A percentile compares a stretch with the other conserved stretches of the same genome.
Evolutionary conservation across 441 rosid genomes (phyloP).

Genomic region (Populus hybrid): DNA sequence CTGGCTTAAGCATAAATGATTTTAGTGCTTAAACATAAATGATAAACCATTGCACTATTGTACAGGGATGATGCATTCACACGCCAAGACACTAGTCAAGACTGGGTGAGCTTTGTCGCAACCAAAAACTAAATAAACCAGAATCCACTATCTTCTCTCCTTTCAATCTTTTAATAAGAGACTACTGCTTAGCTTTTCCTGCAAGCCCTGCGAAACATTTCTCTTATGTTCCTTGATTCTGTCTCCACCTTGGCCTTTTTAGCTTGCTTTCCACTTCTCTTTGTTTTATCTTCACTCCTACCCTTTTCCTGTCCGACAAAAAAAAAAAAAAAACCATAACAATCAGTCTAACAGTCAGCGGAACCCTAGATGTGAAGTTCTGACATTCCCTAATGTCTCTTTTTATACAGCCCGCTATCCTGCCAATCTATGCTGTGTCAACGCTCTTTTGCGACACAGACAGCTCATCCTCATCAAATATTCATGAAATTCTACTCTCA

Average conservation of each 20-base stretch:
- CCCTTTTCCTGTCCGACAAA: slow-evolving; percentile 34
- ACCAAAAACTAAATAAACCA: not conserved
- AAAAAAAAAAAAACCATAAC: not conserved
- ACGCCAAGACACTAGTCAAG: not conserved
- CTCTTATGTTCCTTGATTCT: slow-evolving; percentile 73
- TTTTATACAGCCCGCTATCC: not conserved
- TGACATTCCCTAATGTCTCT: not conserved
- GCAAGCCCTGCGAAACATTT: slow-evolving; percentile 81
- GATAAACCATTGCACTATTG: not conserved
- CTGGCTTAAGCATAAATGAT: too few species aligned
- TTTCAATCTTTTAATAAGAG: not conserved
- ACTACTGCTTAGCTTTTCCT: slow-evolving; percentile 24
- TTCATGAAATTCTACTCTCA: too few species aligned
- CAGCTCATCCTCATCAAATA: too few species aligned
- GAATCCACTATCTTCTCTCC: not conserved
- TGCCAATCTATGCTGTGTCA: too few species aligned
- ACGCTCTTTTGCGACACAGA: too few species aligned
- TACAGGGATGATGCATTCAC: not conserved
- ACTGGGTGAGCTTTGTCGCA: not conserved
- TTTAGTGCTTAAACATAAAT: too few species aligned
- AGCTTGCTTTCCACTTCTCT: slow-evolving; percentile 45
- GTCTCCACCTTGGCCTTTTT: slow-evolving; percentile 74
- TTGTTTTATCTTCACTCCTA: slow-evolving; percentile 32
- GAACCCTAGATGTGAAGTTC: not conserved
- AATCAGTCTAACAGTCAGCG: not conserved